Percentiles rank a stretch among this genome's conserved stretches.
phyloP scores from a whole-genome alignment of 495 filamentous ascomycete genomes.

The Penicillium pulvis region DNA sequence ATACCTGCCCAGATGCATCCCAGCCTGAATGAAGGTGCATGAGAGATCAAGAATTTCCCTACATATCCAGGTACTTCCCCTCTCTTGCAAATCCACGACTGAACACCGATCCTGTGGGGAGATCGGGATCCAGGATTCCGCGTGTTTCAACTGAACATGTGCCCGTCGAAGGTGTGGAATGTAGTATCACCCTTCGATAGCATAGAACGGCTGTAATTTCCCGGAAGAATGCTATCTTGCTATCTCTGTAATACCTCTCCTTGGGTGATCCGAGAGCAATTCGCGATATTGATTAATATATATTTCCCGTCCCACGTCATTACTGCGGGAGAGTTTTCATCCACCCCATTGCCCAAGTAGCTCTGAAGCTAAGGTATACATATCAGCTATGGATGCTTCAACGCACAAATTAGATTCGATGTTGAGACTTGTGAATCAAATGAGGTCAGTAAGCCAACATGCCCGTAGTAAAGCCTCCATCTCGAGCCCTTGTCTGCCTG shows the following conservation, averaged over 20 bases:
- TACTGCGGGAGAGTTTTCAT: too few relatives aligned
- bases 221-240: not conserved
- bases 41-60: not conserved
- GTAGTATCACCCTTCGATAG: not conserved
- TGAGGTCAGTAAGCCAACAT: too few relatives aligned
- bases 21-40: too few relatives aligned
- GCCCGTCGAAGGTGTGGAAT: conserved; percentile 6
- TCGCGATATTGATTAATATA: too few relatives aligned
- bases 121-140: conserved; percentile 17
- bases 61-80: conserved; percentile 4
- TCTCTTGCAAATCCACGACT: not conserved
- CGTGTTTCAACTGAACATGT: conserved; percentile 25
- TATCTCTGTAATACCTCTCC: not conserved
- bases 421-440: too few relatives aligned
- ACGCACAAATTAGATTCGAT: too few relatives aligned
- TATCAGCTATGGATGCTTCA: too few relatives aligned
- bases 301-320: too few relatives aligned
- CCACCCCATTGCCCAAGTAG: not conserved
- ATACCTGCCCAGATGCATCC: conserved; percentile 5
- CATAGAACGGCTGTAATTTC: not conserved
- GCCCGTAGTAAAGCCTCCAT: too few relatives aligned
- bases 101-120: not conserved
- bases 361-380: too few relatives aligned
- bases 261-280: not conserved
- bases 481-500: too few relatives aligned